A percentile compares a stretch with the other conserved stretches of the same genome.
Conservation (phyloP, 805 yeast genomes). For the Metschnikowia baotianmanensis region DNA sequence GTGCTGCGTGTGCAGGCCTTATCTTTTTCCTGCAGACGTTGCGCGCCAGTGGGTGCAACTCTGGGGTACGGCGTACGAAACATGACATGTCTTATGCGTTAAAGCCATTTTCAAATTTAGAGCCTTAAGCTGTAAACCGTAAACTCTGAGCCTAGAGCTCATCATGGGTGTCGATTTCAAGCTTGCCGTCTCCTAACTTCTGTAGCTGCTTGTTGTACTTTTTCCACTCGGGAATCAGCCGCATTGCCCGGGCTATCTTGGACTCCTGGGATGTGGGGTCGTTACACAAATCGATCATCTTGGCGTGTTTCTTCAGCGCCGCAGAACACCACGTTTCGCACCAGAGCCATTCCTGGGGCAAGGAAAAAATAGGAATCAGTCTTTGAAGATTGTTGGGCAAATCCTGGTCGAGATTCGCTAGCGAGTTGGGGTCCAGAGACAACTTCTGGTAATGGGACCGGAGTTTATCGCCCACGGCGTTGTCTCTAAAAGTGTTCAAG, state of each 20-base stretch:
- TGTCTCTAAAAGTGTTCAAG: slow-evolving; percentile 58
- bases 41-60: slow-evolving; percentile 6
- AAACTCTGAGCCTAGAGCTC: slow-evolving; percentile 11
- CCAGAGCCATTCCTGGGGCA: slow-evolving; percentile 88
- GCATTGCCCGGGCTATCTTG: slow-evolving; percentile 68
- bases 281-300: slow-evolving; percentile 79
- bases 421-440: slow-evolving; percentile 73
- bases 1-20: slow-evolving; percentile 7
- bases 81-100: too few species aligned
- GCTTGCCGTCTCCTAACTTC: slow-evolving; percentile 6
- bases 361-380: slow-evolving; percentile 61
- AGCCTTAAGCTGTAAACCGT: background rate
- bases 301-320: slow-evolving; percentile 57
- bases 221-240: slow-evolving; percentile 79
- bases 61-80: too few species aligned
- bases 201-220: slow-evolving; percentile 57
- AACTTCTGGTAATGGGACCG: slow-evolving; percentile 83
- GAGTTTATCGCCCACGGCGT: slow-evolving; percentile 73
- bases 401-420: slow-evolving; percentile 87
- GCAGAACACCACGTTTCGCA: slow-evolving; percentile 91
- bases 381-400: slow-evolving; percentile 84
- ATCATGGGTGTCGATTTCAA: slow-evolving; percentile 14
- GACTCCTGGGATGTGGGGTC: slow-evolving; percentile 82
- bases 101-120: too few species aligned
- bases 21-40: background rate